These are phyloP conservation scores for Coniophora puteana DNA, from an alignment of 1,284 basidiomycete species.

Conservation along the genomic window DNA sequence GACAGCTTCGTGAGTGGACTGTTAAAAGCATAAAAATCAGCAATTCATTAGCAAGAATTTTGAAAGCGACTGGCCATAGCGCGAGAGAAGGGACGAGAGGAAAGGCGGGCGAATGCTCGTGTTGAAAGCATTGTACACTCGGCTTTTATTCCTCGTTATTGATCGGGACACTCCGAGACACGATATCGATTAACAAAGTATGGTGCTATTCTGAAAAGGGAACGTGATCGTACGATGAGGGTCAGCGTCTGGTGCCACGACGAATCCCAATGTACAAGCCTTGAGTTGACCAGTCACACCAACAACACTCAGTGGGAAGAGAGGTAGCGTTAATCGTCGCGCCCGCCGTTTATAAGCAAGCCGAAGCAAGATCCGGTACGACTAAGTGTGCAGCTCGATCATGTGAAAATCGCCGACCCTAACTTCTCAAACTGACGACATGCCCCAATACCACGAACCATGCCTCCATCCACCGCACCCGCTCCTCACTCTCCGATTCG, in stretches of 20 bases:
- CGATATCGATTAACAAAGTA: constrained; percentile 7
- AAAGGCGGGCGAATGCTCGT: constrained; percentile 26
- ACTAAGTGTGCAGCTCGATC: constrained; percentile 6
- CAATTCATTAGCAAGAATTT: not conserved
- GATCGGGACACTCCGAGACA: constrained; percentile 21
- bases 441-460: constrained; percentile 74
- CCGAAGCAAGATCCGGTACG: constrained; percentile 9
- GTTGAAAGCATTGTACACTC: constrained; percentile 31
- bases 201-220: constrained; percentile 3
- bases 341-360: not conserved
- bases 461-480: constrained; percentile 54
- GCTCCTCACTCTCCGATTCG: too few relatives aligned
- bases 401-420: constrained; percentile 8
- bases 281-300: constrained; percentile 3
- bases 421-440: constrained; percentile 33
- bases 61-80: constrained; percentile 40
- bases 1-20: constrained; percentile 74
- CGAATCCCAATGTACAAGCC: not conserved
- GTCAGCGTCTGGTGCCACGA: not conserved
- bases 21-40: constrained; percentile 12
- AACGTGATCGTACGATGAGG: constrained; percentile 6
- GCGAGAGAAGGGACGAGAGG: constrained; percentile 32
- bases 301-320: not conserved
- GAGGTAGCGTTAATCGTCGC: not conserved
- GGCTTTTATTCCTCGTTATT: constrained; percentile 18